Conservation (phyloP, 768 basidiomycete genomes). For the Boletus vinaceobasis region DNA sequence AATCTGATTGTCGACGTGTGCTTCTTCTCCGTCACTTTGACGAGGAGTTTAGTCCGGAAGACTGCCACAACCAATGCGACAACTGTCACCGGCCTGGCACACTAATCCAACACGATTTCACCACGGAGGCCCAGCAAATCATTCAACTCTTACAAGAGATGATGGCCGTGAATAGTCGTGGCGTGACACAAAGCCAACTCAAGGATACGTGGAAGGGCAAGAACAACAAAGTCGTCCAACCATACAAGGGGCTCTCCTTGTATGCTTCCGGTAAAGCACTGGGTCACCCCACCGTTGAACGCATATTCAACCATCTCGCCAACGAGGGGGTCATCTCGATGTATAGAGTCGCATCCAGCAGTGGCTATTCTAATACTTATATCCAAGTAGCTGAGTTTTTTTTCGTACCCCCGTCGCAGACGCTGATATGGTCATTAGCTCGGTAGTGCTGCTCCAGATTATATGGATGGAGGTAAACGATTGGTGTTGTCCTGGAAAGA, state of each 20-base stretch:
- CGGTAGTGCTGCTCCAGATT: conserved; percentile 21
- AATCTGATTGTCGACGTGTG: conserved; percentile 79
- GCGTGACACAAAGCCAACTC: conserved; percentile 59
- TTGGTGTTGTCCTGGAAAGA: conserved; percentile 29
- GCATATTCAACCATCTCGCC: conserved; percentile 58
- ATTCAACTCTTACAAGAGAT: conserved; percentile 56
- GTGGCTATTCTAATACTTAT: conserved; percentile 52
- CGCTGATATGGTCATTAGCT: conserved; percentile 11
- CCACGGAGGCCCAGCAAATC: conserved; percentile 50
- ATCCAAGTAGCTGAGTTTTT: conserved; percentile 39
- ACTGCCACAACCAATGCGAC: conserved; percentile 76
- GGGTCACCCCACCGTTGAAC: conserved; percentile 54
- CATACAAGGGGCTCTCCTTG: conserved; percentile 43
- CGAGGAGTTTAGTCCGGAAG: conserved; percentile 65
- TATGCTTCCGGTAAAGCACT: conserved; percentile 57
- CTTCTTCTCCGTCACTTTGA: conserved; percentile 89
- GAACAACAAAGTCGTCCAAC: conserved; percentile 41
- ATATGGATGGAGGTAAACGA: conserved; percentile 14
- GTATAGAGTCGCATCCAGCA: conserved; percentile 42
- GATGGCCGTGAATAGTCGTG: conserved; percentile 36
- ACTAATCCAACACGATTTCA: conserved; percentile 55
- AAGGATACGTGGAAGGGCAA: conserved; percentile 66
- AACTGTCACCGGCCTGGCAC: conserved; percentile 63
- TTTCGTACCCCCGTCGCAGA: background rate
- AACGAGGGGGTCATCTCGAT: conserved; percentile 47